A percentile compares a stretch with the other conserved stretches of the same genome.
Evolutionary conservation across 2,329 filamentous ascomycete species (phyloP).

Genomic region (Ambrosiella cleistominuta): DNA sequence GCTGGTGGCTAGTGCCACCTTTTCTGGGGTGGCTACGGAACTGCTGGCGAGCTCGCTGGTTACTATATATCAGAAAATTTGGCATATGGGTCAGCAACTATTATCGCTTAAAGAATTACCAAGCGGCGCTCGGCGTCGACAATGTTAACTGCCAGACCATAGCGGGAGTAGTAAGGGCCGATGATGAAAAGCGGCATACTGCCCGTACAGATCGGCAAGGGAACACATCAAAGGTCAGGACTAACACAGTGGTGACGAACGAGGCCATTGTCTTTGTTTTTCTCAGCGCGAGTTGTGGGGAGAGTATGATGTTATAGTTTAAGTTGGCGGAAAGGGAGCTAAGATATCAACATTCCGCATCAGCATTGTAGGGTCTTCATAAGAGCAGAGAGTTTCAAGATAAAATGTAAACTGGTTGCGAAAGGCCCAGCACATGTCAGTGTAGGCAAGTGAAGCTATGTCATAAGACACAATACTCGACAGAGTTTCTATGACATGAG

Average conservation of each 20-base stretch:
- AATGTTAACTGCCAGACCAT: background rate
- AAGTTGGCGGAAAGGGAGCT: background rate
- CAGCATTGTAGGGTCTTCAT: background rate
- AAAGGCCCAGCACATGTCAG: background rate
- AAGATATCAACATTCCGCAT: background rate
- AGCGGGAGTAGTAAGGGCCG: constrained; percentile 1
- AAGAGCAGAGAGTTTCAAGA: background rate
- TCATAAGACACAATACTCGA: background rate
- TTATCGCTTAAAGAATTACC: background rate
- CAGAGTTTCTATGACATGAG: background rate
- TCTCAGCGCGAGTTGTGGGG: background rate
- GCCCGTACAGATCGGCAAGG: constrained; percentile 3
- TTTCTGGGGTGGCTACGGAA: constrained; percentile 83
- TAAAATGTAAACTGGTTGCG: background rate
- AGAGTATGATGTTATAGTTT: constrained; percentile 1
- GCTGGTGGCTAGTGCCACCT: constrained; percentile 75
- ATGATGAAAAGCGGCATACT: constrained; percentile 12
- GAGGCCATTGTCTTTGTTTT: constrained; percentile 21
- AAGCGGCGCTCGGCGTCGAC: constrained; percentile 2
- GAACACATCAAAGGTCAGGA: constrained; percentile 12
- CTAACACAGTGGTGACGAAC: constrained; percentile 28
- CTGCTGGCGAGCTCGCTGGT: constrained; percentile 72
- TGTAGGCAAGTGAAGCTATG: background rate
- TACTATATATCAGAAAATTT: constrained; percentile 31
- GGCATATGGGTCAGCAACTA: constrained; percentile 4